Evolutionary conservation across 2,329 filamentous ascomycete genomes (phyloP).

Genomic region (Drechslera avenae): DNA sequence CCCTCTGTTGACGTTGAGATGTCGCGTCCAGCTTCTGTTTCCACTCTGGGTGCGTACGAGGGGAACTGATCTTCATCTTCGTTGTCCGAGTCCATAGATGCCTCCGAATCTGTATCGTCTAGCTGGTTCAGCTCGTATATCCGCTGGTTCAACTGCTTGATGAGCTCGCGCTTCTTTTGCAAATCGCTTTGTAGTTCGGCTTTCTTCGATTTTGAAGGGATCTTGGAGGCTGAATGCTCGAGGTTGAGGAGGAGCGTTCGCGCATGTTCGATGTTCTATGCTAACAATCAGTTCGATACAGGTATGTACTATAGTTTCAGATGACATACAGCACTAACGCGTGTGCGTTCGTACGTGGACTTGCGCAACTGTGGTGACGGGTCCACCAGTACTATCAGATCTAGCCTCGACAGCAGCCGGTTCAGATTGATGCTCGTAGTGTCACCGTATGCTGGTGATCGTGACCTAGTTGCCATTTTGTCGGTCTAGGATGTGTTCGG

Average conservation of each 20-base stretch:
- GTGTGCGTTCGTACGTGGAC: slow-evolving; percentile 70
- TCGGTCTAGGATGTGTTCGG: not conserved
- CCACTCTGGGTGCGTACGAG: slow-evolving; percentile 50
- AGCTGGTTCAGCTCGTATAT: slow-evolving; percentile 72
- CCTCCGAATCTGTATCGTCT: slow-evolving; percentile 43
- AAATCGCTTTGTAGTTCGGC: slow-evolving; percentile 68
- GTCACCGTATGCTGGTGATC: slow-evolving; percentile 33
- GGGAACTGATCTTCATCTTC: slow-evolving; percentile 52
- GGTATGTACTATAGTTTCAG: too few species aligned
- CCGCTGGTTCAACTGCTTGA: slow-evolving; percentile 69
- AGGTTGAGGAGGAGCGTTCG: slow-evolving; percentile 70
- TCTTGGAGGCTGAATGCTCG: slow-evolving; percentile 68
- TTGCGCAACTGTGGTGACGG: slow-evolving; percentile 63
- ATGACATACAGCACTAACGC: slow-evolving; percentile 56
- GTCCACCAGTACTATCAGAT: slow-evolving; percentile 67
- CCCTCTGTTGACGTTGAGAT: slow-evolving; percentile 32
- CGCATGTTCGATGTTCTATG: slow-evolving; percentile 73
- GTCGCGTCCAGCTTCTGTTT: slow-evolving; percentile 42
- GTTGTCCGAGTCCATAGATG: slow-evolving; percentile 47
- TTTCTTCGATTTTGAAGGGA: slow-evolving; percentile 54
- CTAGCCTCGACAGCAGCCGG: slow-evolving; percentile 68
- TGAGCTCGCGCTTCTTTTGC: slow-evolving; percentile 65
- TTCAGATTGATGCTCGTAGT: slow-evolving; percentile 58
- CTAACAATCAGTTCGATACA: slow-evolving; percentile 3
- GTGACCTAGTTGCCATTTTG: slow-evolving; percentile 28